Base-by-base conservation (phyloP, 2,329 filamentous ascomycete species). In the Neonectria faginata region DNA sequence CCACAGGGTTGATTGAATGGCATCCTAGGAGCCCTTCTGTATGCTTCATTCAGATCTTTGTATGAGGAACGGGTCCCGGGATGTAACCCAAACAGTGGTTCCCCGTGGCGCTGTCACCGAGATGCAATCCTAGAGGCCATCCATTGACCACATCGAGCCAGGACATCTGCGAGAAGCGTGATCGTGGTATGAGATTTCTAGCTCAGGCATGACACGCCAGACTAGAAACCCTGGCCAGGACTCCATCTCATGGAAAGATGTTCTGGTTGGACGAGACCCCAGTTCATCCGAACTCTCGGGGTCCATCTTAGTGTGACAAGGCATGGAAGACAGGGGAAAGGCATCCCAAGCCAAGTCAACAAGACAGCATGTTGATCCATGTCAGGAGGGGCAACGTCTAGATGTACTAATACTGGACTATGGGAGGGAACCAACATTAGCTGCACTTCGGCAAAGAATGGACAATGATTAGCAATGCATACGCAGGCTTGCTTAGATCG, bases 141-240 rank as follows among this genome's bases (percentile, higher is more conserved):
- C 36, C 36, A 48, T 52, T 52, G 27, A 18, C 10, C 22, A 22
- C 29, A 29, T 25, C 29, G 16, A 29, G 27, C 20, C 14, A 55
- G 50, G 48, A 48, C 14, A 10, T 20, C 18, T 36, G 31, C 31
- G 42, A 60, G 27, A 47, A 48, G 50, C 50, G 42, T 60, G 58
- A 41, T 55, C 14, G 51, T 55, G 50, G 41, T 33, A 62, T 52
- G 52, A 62, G 60, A 57, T 47, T 52, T 20, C 27, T 59, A 36
- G 47, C 33, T 39, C n/a, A 29, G 36, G 47, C 36, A 48, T 18
- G 27, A 25, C 39, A 36, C 11, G 9, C n/a, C 25, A 29, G 42
- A 16, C 45, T 1, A 8, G 52, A 9, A 2, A 44, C 29, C 22
- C 57, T 12, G 2, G 33, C 31, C 47, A 18, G 5, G 39, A 44